Conservation (phyloP, 2,329 filamentous ascomycete genomes). For the Talaromyces sp. region DNA sequence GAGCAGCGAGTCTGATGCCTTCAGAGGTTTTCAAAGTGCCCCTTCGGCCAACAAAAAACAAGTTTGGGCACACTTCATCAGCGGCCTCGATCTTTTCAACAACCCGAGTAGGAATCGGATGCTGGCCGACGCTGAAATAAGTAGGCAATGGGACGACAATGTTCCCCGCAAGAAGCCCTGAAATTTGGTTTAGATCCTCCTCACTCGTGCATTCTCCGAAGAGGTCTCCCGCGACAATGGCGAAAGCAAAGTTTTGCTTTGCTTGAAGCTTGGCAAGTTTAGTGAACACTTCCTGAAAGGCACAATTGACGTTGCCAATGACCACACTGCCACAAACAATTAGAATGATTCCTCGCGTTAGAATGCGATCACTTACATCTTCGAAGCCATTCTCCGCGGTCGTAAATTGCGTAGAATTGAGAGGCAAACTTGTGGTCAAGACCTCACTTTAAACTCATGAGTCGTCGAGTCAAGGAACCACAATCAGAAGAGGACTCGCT, state of each 20-base stretch:
- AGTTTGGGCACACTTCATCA: slow-evolving; percentile 77
- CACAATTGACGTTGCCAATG: slow-evolving; percentile 75
- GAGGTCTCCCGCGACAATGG: slow-evolving; percentile 76
- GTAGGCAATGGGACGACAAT: slow-evolving; percentile 73
- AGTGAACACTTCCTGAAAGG: slow-evolving; percentile 67
- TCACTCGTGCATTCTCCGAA: slow-evolving; percentile 54
- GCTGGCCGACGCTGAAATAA: slow-evolving; percentile 80
- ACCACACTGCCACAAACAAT: slow-evolving; percentile 53
- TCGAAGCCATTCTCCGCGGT: slow-evolving; percentile 46
- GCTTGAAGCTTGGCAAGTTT: slow-evolving; percentile 76
- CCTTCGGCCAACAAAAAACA: slow-evolving; percentile 83
- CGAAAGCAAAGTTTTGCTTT: slow-evolving; percentile 85
- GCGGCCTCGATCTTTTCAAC: slow-evolving; percentile 68
- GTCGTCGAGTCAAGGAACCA: neutral
- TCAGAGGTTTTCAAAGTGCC: slow-evolving; percentile 85
- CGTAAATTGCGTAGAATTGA: neutral
- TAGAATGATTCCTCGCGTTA: neutral
- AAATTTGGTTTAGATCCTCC: slow-evolving; percentile 55
- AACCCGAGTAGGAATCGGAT: slow-evolving; percentile 65
- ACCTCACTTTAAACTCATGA: neutral
- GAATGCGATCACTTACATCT: slow-evolving; percentile 44
- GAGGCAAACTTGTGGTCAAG: neutral
- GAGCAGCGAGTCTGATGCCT: slow-evolving; percentile 77
- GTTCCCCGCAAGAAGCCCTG: slow-evolving; percentile 64
- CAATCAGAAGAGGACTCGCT: neutral